Evolutionary conservation across 164 flowering plant species (phyloP).

Genomic region (Annona cherimola): DNA sequence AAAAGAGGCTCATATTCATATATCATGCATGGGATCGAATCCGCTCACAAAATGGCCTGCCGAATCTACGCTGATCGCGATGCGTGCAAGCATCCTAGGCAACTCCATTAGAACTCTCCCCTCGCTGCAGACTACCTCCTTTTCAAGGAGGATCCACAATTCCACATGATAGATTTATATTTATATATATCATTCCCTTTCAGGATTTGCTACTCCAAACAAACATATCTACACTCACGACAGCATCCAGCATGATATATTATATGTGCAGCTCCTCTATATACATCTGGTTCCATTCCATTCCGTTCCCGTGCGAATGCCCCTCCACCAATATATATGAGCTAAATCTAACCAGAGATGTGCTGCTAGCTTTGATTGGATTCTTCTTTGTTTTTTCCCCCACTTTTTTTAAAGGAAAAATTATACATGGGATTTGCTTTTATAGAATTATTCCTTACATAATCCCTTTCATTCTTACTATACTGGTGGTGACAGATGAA

Average conservation of each 20-base stretch:
- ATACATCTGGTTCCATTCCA: background rate
- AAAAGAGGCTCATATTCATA: background rate
- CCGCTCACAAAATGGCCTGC: background rate
- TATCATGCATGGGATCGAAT: background rate
- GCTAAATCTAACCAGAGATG: background rate
- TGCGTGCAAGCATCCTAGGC: constrained; percentile 1
- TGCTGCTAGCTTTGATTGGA: background rate
- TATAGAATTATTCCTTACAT: no score
- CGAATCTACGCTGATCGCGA: background rate
- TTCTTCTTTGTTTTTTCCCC: no score
- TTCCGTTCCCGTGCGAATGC: background rate
- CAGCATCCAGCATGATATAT: background rate
- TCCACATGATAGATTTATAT: background rate
- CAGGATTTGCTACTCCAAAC: background rate
- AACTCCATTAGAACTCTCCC: background rate
- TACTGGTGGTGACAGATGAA: background rate
- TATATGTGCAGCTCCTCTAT: background rate
- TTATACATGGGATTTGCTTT: no score
- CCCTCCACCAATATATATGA: background rate
- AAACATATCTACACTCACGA: background rate
- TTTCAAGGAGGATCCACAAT: background rate
- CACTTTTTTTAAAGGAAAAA: no score
- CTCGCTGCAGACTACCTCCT: background rate
- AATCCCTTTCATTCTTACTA: background rate
- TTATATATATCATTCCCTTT: background rate